Evolutionary conservation across 345 rosid species (phyloP).

Genomic region (Clausena lansium): DNA sequence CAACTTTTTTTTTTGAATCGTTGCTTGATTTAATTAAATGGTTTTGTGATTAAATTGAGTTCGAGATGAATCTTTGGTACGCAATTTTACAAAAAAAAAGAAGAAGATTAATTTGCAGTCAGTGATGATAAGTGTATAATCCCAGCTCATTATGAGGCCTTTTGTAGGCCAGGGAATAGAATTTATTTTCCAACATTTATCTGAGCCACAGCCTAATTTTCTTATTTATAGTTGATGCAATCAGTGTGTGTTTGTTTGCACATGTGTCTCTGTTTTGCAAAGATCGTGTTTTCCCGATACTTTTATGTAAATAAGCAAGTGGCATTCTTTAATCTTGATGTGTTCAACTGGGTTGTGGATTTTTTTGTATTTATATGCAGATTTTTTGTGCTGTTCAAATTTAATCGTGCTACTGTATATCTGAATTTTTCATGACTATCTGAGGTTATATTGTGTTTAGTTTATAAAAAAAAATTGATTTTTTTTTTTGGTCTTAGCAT

Average conservation of each 20-base stretch:
- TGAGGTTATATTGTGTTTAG: background rate
- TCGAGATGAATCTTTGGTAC: background rate
- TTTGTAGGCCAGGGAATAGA: conserved; percentile 7
- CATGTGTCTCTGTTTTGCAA: background rate
- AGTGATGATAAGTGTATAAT: conserved; percentile 16
- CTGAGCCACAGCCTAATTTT: background rate
- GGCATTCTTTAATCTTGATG: background rate
- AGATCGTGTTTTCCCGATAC: background rate
- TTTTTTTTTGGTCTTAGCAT: background rate
- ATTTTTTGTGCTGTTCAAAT: background rate
- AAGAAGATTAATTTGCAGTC: background rate
- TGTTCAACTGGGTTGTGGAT: background rate
- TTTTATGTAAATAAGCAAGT: background rate
- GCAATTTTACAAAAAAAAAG: background rate
- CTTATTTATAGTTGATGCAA: too few species aligned
- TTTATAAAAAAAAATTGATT: background rate
- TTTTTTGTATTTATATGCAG: background rate
- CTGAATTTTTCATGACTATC: conserved; percentile 4
- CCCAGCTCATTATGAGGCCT: conserved; percentile 27
- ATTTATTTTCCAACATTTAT: conserved; percentile 11
- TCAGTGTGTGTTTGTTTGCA: too few species aligned
- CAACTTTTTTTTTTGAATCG: background rate
- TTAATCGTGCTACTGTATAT: conserved; percentile 2
- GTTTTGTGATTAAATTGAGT: background rate
- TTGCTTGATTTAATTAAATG: background rate